Conservation (phyloP, 2,329 filamentous ascomycete species). For the Dryadomyces quercivorus region DNA sequence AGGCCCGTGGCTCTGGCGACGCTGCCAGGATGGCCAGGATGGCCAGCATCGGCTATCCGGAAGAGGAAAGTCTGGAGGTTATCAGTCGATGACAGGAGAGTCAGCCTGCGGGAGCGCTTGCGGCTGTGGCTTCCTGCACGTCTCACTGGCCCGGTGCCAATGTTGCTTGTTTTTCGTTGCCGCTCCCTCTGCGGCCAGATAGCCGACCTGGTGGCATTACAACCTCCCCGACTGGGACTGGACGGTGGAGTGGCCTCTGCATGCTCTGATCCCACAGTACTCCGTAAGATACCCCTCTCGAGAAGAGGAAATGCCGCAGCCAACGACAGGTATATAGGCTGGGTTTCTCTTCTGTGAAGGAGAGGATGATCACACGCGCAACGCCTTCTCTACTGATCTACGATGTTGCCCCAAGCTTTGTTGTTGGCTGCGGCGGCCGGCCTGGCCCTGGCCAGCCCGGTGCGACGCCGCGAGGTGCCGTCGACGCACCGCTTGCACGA, state of each 20-base stretch:
- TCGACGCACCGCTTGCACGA: constrained; percentile 13
- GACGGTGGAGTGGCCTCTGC: background rate
- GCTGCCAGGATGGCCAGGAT: too few relatives aligned
- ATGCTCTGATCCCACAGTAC: background rate
- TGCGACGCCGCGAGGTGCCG: constrained; percentile 1
- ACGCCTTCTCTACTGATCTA: background rate
- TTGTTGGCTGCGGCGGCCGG: background rate
- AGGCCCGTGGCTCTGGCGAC: too few relatives aligned
- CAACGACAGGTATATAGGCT: too few relatives aligned
- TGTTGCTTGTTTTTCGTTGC: too few relatives aligned
- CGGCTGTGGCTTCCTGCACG: too few relatives aligned
- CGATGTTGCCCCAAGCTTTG: constrained; percentile 2
- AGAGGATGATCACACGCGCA: background rate
- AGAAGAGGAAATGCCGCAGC: background rate
- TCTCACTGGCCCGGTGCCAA: too few relatives aligned
- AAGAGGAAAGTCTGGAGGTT: too few relatives aligned
- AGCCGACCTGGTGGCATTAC: background rate
- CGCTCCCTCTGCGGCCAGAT: background rate
- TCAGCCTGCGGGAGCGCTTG: too few relatives aligned
- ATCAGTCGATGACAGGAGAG: too few relatives aligned
- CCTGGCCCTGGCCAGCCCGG: constrained; percentile 1
- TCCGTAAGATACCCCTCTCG: too few relatives aligned
- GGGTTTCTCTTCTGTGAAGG: too few relatives aligned
- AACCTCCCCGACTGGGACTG: constrained; percentile 1
- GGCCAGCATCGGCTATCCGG: too few relatives aligned